Conservation (phyloP, 192 early-diverging fungal species). For the Backusella sp. region DNA sequence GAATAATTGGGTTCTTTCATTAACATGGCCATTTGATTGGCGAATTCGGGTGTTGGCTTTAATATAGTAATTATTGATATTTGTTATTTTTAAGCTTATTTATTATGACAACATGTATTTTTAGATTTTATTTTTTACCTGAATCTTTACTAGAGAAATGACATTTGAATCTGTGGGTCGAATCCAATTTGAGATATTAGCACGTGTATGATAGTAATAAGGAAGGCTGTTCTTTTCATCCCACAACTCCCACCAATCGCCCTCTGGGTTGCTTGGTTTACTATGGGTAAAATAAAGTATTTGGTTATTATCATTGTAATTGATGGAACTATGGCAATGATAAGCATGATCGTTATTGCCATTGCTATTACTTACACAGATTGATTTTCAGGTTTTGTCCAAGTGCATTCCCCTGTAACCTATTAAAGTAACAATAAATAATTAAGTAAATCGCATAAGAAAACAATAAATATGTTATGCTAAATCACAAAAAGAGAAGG, state of each 20-base stretch:
- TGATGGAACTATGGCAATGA: background rate
- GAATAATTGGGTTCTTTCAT: slow-evolving; percentile 13
- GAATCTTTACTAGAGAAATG: slow-evolving; percentile 69
- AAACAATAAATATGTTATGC: background rate
- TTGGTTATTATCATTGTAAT: background rate
- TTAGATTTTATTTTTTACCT: slow-evolving; percentile 43
- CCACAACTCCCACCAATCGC: slow-evolving; percentile 97
- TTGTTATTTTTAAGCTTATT: background rate
- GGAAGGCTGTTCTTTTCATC: slow-evolving; percentile 83
- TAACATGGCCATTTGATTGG: background rate
- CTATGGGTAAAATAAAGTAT: slow-evolving; percentile 40
- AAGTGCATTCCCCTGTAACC: slow-evolving; percentile 82
- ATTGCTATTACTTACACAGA: slow-evolving; percentile 55
- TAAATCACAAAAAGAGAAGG: background rate
- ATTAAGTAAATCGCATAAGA: slow-evolving; percentile 8
- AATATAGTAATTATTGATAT: background rate
- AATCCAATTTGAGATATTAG: slow-evolving; percentile 87
- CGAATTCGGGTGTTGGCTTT: background rate
- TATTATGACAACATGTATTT: slow-evolving; percentile 5
- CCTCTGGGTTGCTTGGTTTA: slow-evolving; percentile 64
- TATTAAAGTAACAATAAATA: slow-evolving; percentile 30
- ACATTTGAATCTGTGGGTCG: slow-evolving; percentile 69
- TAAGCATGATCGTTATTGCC: background rate
- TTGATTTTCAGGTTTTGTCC: slow-evolving; percentile 59
- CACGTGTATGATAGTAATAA: slow-evolving; percentile 91